Base-by-base conservation (phyloP, 495 filamentous ascomycete species). In the Neurospora sp. region DNA sequence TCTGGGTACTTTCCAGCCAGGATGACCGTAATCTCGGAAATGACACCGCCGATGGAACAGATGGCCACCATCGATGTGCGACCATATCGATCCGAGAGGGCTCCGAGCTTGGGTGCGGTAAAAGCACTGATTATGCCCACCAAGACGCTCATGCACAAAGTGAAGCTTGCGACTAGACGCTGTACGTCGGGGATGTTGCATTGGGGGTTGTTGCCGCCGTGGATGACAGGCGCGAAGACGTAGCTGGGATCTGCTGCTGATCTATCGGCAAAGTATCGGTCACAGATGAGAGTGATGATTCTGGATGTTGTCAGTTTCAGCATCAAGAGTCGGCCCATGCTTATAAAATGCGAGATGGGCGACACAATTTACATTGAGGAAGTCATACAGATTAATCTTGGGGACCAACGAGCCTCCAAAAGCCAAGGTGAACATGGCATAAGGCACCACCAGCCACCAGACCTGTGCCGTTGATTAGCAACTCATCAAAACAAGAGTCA, bases 61-160 rank as follows among this genome's bases (percentile, higher is more conserved):
- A 93, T 75, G 16, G 90, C 86, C 71, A 98, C 88, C 44, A 97
- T 78, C 20, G 78, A 84, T 62, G 90, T 92, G 69, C 96, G 88
- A 3, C 96, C 96, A 82, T 94, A 92, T 7, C 93, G 90, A 84
- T 99, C 96, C 2, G 95, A 98, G 27, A 97, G 82, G 1, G 90
- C 87, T 4, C 96, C 96, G 5, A 99, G 80, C 72, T 92, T 92
- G 3, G 96, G 96, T 66, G 91, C 91, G 31, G 89, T 89, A 75
- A 98, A 77, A 8, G 94, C 93, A 71, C 87, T 86, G 4, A 97
- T 80, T 4, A 91, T 82, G 3, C 94, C 95, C 4, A 88, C 85
- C 20, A 91, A 85, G 42, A 97, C 85, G 72, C 86, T 91, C 72
- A 92, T 83, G 75, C 91, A 90, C 1, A 98, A 87, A 39, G 87